A percentile compares a stretch with the other conserved stretches of the same genome.
These are phyloP conservation scores for Boletus sp. DNA, from an alignment of 768 basidiomycete species.

Conservation along the genomic window DNA sequence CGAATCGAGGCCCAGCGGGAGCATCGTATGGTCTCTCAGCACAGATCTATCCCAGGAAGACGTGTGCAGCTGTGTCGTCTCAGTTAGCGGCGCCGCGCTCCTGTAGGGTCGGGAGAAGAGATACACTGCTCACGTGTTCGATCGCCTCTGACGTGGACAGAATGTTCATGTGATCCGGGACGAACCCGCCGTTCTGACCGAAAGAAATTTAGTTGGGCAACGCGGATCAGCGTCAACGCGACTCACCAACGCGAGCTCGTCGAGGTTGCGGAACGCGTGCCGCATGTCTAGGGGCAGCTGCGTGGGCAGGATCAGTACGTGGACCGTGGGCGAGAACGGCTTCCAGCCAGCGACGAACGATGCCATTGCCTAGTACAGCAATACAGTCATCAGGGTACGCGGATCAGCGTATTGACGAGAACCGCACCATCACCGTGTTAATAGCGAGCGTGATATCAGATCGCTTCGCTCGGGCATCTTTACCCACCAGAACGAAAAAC, in stretches of 20 bases:
- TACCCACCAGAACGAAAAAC: constrained; percentile 71
- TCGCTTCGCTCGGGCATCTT: constrained; percentile 58
- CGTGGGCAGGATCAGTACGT: constrained; percentile 72
- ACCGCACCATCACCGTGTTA: constrained; percentile 50
- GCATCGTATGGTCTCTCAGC: constrained; percentile 50
- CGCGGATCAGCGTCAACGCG: not conserved
- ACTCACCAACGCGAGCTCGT: constrained; percentile 60
- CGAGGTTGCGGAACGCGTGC: constrained; percentile 64
- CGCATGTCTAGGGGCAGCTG: constrained; percentile 70
- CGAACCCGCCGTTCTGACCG: constrained; percentile 45
- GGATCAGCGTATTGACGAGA: not conserved
- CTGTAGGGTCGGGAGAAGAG: not conserved
- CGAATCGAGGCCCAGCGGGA: constrained; percentile 55
- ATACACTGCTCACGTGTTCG: constrained; percentile 47
- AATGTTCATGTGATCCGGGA: constrained; percentile 80
- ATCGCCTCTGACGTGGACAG: constrained; percentile 55
- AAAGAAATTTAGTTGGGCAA: not conserved
- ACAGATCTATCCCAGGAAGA: constrained; percentile 48
- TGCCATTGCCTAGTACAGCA: constrained; percentile 49
- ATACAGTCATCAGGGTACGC: not conserved
- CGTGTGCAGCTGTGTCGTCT: constrained; percentile 46
- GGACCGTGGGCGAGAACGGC: constrained; percentile 73
- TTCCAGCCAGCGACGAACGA: constrained; percentile 46
- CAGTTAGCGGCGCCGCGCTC: constrained; percentile 1
- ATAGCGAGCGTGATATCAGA: constrained; percentile 63